A percentile compares a stretch with the other conserved stretches of the same genome.
Conservation (phyloP, 2,329 filamentous ascomycete genomes). For the Ophiocordyceps sinensis region DNA sequence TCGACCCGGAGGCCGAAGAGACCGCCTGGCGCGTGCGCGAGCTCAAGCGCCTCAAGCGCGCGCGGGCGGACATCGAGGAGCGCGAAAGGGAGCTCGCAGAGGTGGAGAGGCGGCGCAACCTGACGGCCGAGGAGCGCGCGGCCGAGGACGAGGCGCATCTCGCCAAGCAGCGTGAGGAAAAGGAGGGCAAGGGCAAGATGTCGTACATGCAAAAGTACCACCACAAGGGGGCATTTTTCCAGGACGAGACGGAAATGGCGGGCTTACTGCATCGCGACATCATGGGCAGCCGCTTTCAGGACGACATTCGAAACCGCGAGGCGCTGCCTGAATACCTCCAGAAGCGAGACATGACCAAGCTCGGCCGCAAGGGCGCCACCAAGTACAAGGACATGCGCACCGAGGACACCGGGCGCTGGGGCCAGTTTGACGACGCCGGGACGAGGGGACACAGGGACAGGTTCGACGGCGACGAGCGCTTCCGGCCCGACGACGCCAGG, state of each 20-base stretch:
- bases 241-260: conserved; percentile 60
- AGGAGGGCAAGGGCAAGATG: conserved; percentile 65
- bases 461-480: conserved; percentile 46
- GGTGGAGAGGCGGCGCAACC: conserved; percentile 71
- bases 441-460: conserved; percentile 15
- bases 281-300: conserved; percentile 70
- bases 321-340: conserved; percentile 83
- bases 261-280: conserved; percentile 70
- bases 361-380: conserved; percentile 83
- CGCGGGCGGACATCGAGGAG: conserved; percentile 70
- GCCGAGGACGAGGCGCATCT: conserved; percentile 73
- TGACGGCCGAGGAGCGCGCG: conserved; percentile 74
- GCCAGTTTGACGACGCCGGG: conserved; percentile 38
- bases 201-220: conserved; percentile 91
- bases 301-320: conserved; percentile 72
- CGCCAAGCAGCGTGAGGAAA: conserved; percentile 65
- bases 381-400: conserved; percentile 77
- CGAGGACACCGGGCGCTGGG: conserved; percentile 88
- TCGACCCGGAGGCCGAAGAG: conserved; percentile 76
- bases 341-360: conserved; percentile 81
- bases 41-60: conserved; percentile 73
- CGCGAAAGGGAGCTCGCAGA: conserved; percentile 78
- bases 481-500: conserved; percentile 46
- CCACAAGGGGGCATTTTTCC: conserved; percentile 93
- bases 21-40: conserved; percentile 92